Evolutionary conservation across 768 basidiomycete species (phyloP), one percentile per base, ranked within the genome.

Genomic region (Panellus pusillus): DNA sequence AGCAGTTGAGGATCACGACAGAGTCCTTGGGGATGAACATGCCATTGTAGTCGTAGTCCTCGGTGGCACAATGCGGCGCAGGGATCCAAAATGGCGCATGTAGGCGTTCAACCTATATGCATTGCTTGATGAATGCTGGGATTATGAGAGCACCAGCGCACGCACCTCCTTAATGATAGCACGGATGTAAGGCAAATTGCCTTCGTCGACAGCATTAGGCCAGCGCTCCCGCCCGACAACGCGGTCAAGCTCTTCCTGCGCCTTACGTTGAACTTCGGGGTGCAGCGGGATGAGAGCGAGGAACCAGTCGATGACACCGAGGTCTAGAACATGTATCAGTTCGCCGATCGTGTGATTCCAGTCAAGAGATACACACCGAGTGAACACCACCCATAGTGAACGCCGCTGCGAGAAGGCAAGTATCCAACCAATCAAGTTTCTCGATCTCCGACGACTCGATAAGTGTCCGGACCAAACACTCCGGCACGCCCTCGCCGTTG

Each of bases 361-460:
- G 24, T 52, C 48, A 46, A 40, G 11, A 24, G 47, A 20, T 9
- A 46, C 67, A 11, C 32, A 69, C 68, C 50, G 70, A 65, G 29
- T 70, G 63, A 12, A 70, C 66, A 24, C 70, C 70, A 1, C 70
- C 70, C 18, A 69, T 55, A 3, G 62, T 65, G 47, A 72, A 70
- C 2, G 60, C 71, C 4, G 63, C 57, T 5, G 66, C 60, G 7
- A 70, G 59, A 58, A 71, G 66, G 36, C 65, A 67, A 42, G 68
- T 51, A 53, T 70, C 70, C 44, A 63, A 59, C 60, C 63, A 64
- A 40, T 66, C 66, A 11, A 70, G 54, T 42, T 66, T 63, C 45
- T 70, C 70, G 35, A 65, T 47, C 18, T 67, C 64, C 31, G 57
- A 61, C 6, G 57, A 58, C 18, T 65, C 57, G 13, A 72, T 56